Evolutionary conservation across 2,329 filamentous ascomycete species (phyloP), one percentile per base, ranked within the genome.

Genomic region (Aspergillus pseudoviridinutans): DNA sequence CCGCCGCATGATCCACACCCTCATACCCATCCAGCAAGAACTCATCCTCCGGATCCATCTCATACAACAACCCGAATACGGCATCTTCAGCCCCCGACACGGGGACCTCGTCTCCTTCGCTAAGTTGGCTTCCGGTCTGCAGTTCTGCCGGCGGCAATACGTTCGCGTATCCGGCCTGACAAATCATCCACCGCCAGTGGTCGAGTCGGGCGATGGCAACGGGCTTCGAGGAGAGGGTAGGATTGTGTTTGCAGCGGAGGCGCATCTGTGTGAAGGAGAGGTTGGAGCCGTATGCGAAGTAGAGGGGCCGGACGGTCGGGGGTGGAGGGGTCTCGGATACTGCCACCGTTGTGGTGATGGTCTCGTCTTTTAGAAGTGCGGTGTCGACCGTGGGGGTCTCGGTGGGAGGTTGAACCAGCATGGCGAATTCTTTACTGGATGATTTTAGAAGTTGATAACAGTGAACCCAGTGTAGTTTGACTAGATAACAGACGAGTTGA

Each of bases 271-370:
- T 70, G 25, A 71, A 68, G 4, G 76, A 78, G 28, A 78, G 72
- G 55, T 78, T 78, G 46, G 74, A 77, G 52, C 76, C 76, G 58
- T 75, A 78, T 53, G 76, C 75, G 57, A 78, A 77, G 62, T 78
- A 78, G 62, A 76, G 71, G 35, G 71, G 66, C 55, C 65, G 66
- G 20, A 56, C 53, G 47, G 53, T 71, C 65, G 68, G 66, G 63
- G 27, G 32, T 68, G 27, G 60, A 22, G 42, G 24, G 24, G 53
- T 41, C 12, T 29, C 44, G n/a, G 41, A 5, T 44, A 44, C 20
- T 22, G n/a, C 5, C 4, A 44, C 9, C 1, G 47, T 50, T 29
- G 52, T 55, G 41, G 35, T 59, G 8, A 51, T 58, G 51, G 3
- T 5, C 12, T 20, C 46, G 3, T 20, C 46, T 49, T 49, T 49